Evolutionary conservation across 495 filamentous ascomycete species (phyloP).

Genomic region (Aspergillus ostianus): DNA sequence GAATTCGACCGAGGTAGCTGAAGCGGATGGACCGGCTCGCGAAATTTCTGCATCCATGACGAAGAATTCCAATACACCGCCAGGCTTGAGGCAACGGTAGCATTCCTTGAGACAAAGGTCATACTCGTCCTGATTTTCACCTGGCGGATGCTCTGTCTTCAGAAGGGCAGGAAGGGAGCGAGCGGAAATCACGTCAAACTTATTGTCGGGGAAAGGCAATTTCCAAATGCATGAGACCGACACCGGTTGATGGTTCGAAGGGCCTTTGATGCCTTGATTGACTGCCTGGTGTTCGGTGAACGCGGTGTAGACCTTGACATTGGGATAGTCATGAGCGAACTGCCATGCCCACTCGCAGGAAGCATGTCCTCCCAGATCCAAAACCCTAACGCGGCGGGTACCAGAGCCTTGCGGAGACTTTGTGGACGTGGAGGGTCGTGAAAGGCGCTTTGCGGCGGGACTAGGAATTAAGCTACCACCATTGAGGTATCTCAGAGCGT

Average conservation of each 20-base stretch:
- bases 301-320: slow-evolving; percentile 83
- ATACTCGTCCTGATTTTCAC: slow-evolving; percentile 74
- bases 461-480: slow-evolving; percentile 78
- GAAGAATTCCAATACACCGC: slow-evolving; percentile 87
- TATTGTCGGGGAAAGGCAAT: slow-evolving; percentile 81
- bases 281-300: slow-evolving; percentile 67
- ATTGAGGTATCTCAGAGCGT: slow-evolving; percentile 72
- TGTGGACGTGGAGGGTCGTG: slow-evolving; percentile 19
- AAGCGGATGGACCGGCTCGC: slow-evolving; percentile 71
- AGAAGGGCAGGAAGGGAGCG: slow-evolving; percentile 82
- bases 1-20: slow-evolving; percentile 84
- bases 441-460: slow-evolving; percentile 62
- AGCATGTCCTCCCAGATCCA: slow-evolving; percentile 85
- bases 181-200: slow-evolving; percentile 91
- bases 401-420: slow-evolving; percentile 7
- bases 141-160: slow-evolving; percentile 56
- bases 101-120: slow-evolving; percentile 82
- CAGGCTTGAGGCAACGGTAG: slow-evolving; percentile 86
- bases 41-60: slow-evolving; percentile 87
- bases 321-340: slow-evolving; percentile 76
- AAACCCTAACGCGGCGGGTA: slow-evolving; percentile 53
- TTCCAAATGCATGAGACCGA: slow-evolving; percentile 70
- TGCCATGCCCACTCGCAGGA: slow-evolving; percentile 96
- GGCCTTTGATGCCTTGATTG: slow-evolving; percentile 71
- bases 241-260: slow-evolving; percentile 80